phyloP scores from a whole-genome alignment of 2,329 filamentous ascomycete species.

The Colletotrichum sp. region DNA sequence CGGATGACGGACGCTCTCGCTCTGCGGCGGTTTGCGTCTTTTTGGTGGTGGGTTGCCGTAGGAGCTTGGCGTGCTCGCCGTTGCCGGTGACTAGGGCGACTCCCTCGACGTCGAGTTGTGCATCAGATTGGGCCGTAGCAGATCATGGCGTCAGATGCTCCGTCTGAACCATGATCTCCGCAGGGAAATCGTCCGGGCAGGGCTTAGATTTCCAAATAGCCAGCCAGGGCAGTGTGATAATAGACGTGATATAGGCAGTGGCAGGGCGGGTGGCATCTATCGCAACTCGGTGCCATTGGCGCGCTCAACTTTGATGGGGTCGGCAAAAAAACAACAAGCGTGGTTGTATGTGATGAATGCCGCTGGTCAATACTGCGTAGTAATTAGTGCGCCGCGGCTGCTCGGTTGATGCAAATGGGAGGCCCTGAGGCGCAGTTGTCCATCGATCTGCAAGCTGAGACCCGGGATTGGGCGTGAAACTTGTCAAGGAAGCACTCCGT shows the following conservation, averaged over 20 bases:
- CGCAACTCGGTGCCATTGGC: constrained; percentile 1
- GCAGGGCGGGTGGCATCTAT: neutral
- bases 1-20: neutral
- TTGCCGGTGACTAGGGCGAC: constrained; percentile 8
- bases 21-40: constrained; percentile 9
- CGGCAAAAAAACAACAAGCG: neutral
- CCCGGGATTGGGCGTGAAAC: constrained; percentile 45
- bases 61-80: constrained; percentile 7
- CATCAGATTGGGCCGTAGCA: constrained; percentile 39
- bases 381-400: neutral
- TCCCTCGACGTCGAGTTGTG: constrained; percentile 27
- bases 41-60: constrained; percentile 26
- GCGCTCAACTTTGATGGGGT: neutral
- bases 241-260: constrained; percentile 7
- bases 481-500: constrained; percentile 29
- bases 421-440: constrained; percentile 31
- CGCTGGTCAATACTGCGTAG: neutral
- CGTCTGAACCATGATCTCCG: constrained; percentile 47
- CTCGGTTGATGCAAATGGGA: constrained; percentile 13
- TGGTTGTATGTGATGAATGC: neutral
- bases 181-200: constrained; percentile 35
- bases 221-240: neutral
- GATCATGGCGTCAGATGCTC: constrained; percentile 43
- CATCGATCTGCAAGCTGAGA: constrained; percentile 47
- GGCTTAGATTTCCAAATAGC: constrained; percentile 24